These are phyloP conservation scores for Rubia balearica DNA, from an alignment of 305 asterid genomes.

Conservation along the genomic window DNA sequence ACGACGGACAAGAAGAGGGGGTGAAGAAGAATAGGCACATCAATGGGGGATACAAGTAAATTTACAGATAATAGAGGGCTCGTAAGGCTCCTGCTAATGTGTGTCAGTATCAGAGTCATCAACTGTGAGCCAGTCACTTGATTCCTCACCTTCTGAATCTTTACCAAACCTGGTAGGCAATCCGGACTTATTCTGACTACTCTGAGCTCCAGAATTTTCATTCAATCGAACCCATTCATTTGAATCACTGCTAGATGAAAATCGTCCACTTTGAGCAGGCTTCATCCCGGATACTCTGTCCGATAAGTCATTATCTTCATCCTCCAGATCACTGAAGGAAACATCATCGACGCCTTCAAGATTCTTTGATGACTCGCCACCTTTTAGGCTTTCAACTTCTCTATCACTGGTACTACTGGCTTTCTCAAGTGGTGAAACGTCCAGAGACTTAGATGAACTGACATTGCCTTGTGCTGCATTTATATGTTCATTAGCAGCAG, in stretches of 20 bases:
- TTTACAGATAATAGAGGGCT: slow-evolving; percentile 29
- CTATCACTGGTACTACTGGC: slow-evolving; percentile 20
- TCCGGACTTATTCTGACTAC: slow-evolving; percentile 24
- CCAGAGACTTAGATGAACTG: slow-evolving; percentile 17
- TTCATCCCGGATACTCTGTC: slow-evolving; percentile 23
- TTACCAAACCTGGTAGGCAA: slow-evolving; percentile 32
- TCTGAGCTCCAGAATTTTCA: slow-evolving; percentile 29
- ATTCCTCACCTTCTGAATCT: slow-evolving; percentile 66
- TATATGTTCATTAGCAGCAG: slow-evolving; percentile 10
- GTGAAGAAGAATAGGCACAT: slow-evolving; percentile 12
- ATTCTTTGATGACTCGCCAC: slow-evolving; percentile 21
- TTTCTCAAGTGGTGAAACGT: slow-evolving; percentile 23
- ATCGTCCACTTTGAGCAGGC: slow-evolving; percentile 24
- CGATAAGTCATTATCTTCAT: slow-evolving; percentile 33
- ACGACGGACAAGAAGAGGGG: background rate
- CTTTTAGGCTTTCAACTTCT: slow-evolving; percentile 24
- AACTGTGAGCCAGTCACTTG: slow-evolving; percentile 65
- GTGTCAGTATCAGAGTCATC: slow-evolving; percentile 55
- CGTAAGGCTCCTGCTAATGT: slow-evolving; percentile 31
- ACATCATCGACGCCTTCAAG: slow-evolving; percentile 38
- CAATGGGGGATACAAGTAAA: background rate
- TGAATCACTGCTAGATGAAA: slow-evolving; percentile 32
- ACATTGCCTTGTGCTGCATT: slow-evolving; percentile 19
- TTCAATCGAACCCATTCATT: slow-evolving; percentile 45
- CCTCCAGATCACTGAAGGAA: slow-evolving; percentile 65